Base-by-base conservation (phyloP, 345 rosid genomes). In the Eucalyptus rudis region DNA sequence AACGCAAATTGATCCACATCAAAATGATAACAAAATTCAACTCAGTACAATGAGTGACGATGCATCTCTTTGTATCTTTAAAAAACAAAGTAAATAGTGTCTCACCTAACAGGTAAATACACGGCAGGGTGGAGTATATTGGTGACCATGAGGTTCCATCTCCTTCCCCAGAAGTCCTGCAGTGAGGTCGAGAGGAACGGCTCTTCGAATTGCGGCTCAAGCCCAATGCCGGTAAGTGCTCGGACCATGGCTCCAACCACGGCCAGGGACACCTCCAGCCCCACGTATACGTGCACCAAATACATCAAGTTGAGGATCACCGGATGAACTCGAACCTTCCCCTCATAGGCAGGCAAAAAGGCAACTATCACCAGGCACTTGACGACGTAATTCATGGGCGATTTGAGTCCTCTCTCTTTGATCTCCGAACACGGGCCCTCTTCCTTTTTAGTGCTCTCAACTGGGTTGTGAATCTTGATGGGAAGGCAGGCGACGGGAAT, bases 101-200 rank as follows among this genome's bases (percentile, higher is more conserved):
- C 6, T 5, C 89, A 15, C 2, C 91, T 88, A 29, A 40, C 87
- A 3, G 97, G 97, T 22, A 93, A 92, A 87, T 95, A 95, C 2
- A 96, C 94, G 19, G 98, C 92, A 4, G 96, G 95, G 29, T 91
- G 94, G 2, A 96, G 87, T 91, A 96, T 95, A 10, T 92, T 50
- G 3, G 93, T 49, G 87, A 95, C 97, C 94, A 90, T 91, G 43
- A 97, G 89, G 90, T 97, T 97, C 97, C 98, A 95, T 90, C 97
- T 91, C 52, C 87, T 91, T 11, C 98, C 97, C 99, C 97, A 96
- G 33, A 97, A 96, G 58, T 97, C 97, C 14, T 96, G 99, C 3
- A 96, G 92, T 1, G 99, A 96, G 3, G 99, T 92, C 3, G 97
- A 89, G 20, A 96, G 91, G 88, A 89, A 93, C 2, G 97, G 97